Evolutionary conservation across 2,329 filamentous ascomycete genomes (phyloP), one percentile per base, ranked within the genome.

Genomic region (Xylariaceae sp.): DNA sequence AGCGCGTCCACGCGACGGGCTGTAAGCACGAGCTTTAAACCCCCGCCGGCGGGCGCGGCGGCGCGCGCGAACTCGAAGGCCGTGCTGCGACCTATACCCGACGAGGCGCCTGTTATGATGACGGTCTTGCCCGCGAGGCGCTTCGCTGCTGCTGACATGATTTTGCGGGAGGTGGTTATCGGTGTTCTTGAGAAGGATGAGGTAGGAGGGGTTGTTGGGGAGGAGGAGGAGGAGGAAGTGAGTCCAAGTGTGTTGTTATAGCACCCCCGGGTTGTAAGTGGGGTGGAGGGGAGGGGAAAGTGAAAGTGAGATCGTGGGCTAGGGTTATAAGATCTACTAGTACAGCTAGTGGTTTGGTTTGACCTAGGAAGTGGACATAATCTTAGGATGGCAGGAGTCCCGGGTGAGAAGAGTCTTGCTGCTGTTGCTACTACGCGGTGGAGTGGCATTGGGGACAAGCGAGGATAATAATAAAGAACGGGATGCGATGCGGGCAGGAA

Each of bases 21-120:
- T 5, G 92, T 92, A 43, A 97, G 66, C 52, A 97, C 81, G 35
- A 98, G 73, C 60, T 85, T 88, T 50, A 97, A 72, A 60, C 84
- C n/a, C n/a, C n/a, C 76, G 57, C 81, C 73, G 40, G 83, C 73
- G 40, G 83, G 88, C 15, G 84, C 76, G 2, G 89, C 76, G 2
- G 89, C 90, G 41, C 87, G 80, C 17, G 92, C 92, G 59, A 97
- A 98, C 64, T 97, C 92, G 50, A 92, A 70, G n/a, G 90, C 92
- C 13, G 77, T 83, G 53, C 76, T 78, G 40, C 75, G 78, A 16
- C 92, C 92, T 63, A 98, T 97, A 46, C 92, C 92, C 14, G 88
- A 94, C 3, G 85, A 92, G 21, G 92, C 92, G 40, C 92, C 92
- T 4, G 92, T 97, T 48, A 98, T 77, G 41, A 97, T 66, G 43